Conservation (phyloP, 2,329 filamentous ascomycete species). For the Drechslerella coelobrocha region DNA sequence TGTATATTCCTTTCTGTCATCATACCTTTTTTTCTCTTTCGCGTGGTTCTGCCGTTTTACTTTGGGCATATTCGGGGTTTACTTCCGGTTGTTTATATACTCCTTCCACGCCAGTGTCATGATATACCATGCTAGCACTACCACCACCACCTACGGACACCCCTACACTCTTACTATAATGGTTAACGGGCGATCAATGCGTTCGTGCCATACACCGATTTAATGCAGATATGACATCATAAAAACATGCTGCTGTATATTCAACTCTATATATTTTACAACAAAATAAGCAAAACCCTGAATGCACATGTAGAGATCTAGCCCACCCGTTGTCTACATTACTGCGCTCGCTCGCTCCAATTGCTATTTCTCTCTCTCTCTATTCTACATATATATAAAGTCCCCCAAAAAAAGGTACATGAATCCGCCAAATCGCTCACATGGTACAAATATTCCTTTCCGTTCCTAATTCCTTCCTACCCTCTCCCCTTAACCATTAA, state of each 20-base stretch:
- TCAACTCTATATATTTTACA: no score
- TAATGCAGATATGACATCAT: constrained; percentile 49
- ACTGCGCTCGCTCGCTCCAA: not conserved
- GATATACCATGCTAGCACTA: constrained; percentile 37
- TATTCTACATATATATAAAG: no score
- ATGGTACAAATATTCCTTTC: not conserved
- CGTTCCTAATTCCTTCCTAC: not conserved
- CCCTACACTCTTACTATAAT: not conserved
- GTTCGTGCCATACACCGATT: constrained; percentile 9
- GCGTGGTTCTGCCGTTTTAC: constrained; percentile 16
- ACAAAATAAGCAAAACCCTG: no score
- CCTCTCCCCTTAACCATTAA: not conserved
- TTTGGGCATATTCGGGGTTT: constrained; percentile 50
- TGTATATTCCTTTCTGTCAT: constrained; percentile 52
- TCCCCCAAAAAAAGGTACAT: no score
- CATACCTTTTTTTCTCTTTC: constrained; percentile 22
- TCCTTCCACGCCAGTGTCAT: constrained; percentile 40
- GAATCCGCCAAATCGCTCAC: no score
- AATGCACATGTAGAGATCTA: not conserved
- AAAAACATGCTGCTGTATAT: constrained; percentile 10
- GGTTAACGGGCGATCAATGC: not conserved
- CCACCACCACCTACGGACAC: constrained; percentile 13
- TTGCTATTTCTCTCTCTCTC: no score
- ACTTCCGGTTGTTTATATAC: constrained; percentile 50
- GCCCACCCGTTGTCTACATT: no score